Evolutionary conservation across 331 rosid species (phyloP).

Genomic region (Malus hybrid): DNA sequence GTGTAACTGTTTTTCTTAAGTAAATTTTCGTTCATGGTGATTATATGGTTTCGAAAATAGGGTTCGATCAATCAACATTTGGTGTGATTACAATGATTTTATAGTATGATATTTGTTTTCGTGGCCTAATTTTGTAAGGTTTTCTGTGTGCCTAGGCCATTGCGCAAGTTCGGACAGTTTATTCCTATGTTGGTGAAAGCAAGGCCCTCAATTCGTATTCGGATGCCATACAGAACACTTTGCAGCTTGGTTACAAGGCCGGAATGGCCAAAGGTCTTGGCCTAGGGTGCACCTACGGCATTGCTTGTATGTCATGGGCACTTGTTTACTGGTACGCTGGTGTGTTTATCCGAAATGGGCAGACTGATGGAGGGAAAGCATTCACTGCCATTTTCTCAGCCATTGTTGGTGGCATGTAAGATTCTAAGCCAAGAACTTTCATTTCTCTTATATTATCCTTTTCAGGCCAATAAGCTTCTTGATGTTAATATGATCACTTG

Average conservation of each 20-base stretch:
- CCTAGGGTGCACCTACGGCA: constrained; percentile 93
- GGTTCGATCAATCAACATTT: no score
- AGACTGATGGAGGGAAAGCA: constrained; percentile 93
- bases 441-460: not conserved
- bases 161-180: constrained; percentile 94
- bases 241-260: constrained; percentile 95
- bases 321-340: constrained; percentile 98
- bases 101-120: not conserved
- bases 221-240: constrained; percentile 84
- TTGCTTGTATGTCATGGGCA: constrained; percentile 99
- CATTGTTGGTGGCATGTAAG: constrained; percentile 99
- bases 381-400: constrained; percentile 98
- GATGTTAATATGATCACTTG: constrained; percentile 15
- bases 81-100: not conserved
- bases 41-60: no score
- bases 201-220: constrained; percentile 91
- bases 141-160: constrained; percentile 45
- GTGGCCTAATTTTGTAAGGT: not conserved
- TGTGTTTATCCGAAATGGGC: constrained; percentile 90
- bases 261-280: constrained; percentile 99
- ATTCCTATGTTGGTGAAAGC: constrained; percentile 93
- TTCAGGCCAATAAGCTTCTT: not conserved
- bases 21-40: no score
- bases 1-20: no score
- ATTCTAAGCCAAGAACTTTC: not conserved